Percentiles rank a stretch among this genome's conserved stretches.
phyloP scores from a whole-genome alignment of 495 filamentous ascomycete species.

The Acidomyces sp. region DNA sequence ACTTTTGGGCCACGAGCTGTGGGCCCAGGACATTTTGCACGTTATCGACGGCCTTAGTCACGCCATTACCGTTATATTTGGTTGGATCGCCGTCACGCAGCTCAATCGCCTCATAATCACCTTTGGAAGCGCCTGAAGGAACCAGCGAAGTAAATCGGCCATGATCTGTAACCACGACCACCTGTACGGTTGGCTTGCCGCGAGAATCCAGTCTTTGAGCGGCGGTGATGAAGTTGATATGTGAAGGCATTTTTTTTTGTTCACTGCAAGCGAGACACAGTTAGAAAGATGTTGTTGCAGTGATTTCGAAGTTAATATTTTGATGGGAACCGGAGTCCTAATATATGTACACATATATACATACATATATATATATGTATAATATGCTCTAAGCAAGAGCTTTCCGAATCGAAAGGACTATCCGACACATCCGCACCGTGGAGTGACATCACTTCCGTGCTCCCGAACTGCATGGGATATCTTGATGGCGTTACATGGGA shows the following conservation, averaged over 20 bases:
- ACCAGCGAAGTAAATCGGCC: constrained; percentile 6
- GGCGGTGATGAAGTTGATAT: constrained; percentile 2
- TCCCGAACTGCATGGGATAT: too few relatives aligned
- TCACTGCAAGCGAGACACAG: background rate
- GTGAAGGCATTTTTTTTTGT: background rate
- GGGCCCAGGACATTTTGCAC: constrained; percentile 6
- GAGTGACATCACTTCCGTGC: too few relatives aligned
- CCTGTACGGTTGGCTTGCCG: constrained; percentile 11
- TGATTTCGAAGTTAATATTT: constrained; percentile 1
- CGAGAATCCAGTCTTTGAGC: constrained; percentile 9
- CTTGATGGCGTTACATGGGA: too few relatives aligned
- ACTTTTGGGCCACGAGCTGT: background rate
- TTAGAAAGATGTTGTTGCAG: background rate
- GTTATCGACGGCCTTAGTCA: constrained; percentile 1
- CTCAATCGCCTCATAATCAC: constrained; percentile 14
- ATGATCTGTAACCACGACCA: background rate
- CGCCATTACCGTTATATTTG: constrained; percentile 5
- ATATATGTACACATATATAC: too few relatives aligned
- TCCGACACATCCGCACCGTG: too few relatives aligned
- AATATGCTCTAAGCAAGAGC: too few relatives aligned
- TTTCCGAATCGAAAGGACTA: too few relatives aligned
- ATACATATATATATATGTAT: too few relatives aligned
- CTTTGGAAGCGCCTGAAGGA: constrained; percentile 13
- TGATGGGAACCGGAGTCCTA: too few relatives aligned
- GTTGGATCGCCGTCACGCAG: constrained; percentile 9